Base-by-base conservation (phyloP, 2,329 filamentous ascomycete species). In the Shiraia bambusicola region DNA sequence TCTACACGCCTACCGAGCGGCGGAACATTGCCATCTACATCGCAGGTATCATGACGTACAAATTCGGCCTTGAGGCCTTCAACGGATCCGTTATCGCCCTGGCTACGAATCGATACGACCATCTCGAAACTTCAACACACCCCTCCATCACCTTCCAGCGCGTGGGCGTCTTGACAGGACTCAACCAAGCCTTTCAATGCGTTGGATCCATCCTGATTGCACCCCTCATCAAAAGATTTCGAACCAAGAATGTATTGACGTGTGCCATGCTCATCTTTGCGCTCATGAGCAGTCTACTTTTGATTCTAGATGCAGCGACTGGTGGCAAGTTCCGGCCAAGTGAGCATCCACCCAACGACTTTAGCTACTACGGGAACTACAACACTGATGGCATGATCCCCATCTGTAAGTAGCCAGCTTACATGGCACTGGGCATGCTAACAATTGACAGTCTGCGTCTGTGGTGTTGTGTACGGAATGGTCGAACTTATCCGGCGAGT, bases 131-230 rank as follows among this genome's bases (percentile, higher is more conserved):
- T 16, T 45, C 54, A 12, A 60, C 51, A 4, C 58, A 61, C 36
- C 57, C 55, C 17, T 58, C 63, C n/a, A 66, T 62, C 35, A 76
- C 73, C 2, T 76, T 76, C 40, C 70, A 73, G 48, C 67, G 72
- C 15, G 65, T 77, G 17, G 75, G 73, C 17, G 58, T 77, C 7
- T 64, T 76, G 29, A 71, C 70, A 3, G 75, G 74, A 2, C 62
- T 77, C 13, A 77, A 77, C 46, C 74, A 77, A 54, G 74, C 74
- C 7, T 76, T 72, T 40, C 74, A 77, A 49, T 77, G 75, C 43
- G 60, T 78, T 14, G 75, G 75, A 3, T 73, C 72, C 24, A 76
- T 77, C 34, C 56, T 77, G 12, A 77, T 77, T 40, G 75, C 74
- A 0, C 74, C 75, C 4, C 58, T 78, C 31, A 74, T 77, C 53